These are phyloP conservation scores for Phytophthora cajani DNA, from an alignment of 352 stramenopile genomes.

Conservation along the genomic window DNA sequence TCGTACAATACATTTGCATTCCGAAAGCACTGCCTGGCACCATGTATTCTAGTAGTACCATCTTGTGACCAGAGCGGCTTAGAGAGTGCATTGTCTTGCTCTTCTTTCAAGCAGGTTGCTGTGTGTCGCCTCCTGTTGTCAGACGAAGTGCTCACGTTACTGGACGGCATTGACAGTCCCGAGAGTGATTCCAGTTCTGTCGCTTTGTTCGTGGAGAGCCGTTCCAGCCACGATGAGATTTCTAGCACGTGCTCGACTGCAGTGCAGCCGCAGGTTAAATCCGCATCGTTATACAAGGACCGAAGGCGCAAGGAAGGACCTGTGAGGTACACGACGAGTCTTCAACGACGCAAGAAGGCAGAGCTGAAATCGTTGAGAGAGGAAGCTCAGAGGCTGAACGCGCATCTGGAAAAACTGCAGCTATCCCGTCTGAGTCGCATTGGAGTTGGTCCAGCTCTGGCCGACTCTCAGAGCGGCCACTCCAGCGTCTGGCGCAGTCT, in stretches of 20 bases:
- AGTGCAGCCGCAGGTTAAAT: constrained; percentile 1
- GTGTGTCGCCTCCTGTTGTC: no score
- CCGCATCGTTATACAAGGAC: constrained; percentile 21
- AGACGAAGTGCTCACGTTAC: constrained; percentile 17
- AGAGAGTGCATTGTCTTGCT: no score
- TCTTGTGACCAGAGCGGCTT: no score
- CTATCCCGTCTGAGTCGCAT: constrained; percentile 13
- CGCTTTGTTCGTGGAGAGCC: constrained; percentile 2
- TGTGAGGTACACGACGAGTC: constrained; percentile 27
- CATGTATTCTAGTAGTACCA: neutral
- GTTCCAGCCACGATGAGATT: neutral
- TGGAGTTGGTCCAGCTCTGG: neutral
- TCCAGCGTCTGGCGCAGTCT: constrained; percentile 14
- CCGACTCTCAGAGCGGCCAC: neutral
- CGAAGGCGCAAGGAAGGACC: constrained; percentile 25
- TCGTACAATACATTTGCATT: constrained; percentile 24
- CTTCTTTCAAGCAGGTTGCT: no score
- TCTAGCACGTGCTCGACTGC: neutral
- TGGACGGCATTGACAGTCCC: constrained; percentile 20
- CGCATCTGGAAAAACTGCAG: constrained; percentile 18
- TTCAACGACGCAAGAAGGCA: constrained; percentile 34
- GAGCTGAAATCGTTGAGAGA: constrained; percentile 20
- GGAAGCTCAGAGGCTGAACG: constrained; percentile 18
- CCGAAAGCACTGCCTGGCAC: neutral
- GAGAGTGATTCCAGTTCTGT: constrained; percentile 23